phyloP scores from a whole-genome alignment of 1,139 yeast species.

The Debaryomyces udenii region DNA sequence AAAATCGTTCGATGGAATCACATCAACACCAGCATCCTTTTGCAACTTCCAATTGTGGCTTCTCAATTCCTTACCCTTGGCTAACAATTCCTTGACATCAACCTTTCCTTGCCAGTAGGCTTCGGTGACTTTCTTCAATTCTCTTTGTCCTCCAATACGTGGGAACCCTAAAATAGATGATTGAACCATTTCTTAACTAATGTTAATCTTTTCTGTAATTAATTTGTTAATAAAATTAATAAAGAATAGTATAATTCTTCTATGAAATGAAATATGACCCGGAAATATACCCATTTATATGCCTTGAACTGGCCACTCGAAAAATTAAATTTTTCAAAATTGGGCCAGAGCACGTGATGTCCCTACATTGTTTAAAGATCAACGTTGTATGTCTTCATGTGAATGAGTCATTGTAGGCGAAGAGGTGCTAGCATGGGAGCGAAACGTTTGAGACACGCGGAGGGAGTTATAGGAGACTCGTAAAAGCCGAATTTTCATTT shows the following conservation, averaged over 20 bases:
- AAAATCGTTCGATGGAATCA: constrained; percentile 97
- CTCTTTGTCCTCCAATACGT: constrained; percentile 99
- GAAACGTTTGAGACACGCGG: too few species aligned
- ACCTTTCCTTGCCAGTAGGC: constrained; percentile 98
- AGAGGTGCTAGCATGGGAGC: too few species aligned
- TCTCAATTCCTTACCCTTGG: constrained; percentile 95
- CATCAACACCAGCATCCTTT: constrained; percentile 94
- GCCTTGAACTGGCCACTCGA: constrained; percentile 8
- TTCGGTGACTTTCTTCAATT: constrained; percentile 97
- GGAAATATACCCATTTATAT: constrained; percentile 10
- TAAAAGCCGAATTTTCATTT: too few species aligned
- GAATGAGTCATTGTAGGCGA: constrained; percentile 4
- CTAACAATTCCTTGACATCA: constrained; percentile 80
- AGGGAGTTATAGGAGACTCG: too few species aligned
- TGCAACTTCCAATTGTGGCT: constrained; percentile 97
- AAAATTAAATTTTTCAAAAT: constrained; percentile 9
- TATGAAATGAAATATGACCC: background rate
- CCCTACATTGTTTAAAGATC: constrained; percentile 2
- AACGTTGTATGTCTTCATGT: constrained; percentile 7
- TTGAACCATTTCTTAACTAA: constrained; percentile 66
- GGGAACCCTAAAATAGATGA: constrained; percentile 99
- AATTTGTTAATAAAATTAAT: constrained; percentile 6
- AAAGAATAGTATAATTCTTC: background rate
- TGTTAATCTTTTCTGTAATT: constrained; percentile 2
- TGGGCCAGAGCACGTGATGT: constrained; percentile 11